These are phyloP conservation scores for Xylariomycetidae sp. DNA, from an alignment of 2,329 filamentous ascomycete species.

Conservation along the genomic window DNA sequence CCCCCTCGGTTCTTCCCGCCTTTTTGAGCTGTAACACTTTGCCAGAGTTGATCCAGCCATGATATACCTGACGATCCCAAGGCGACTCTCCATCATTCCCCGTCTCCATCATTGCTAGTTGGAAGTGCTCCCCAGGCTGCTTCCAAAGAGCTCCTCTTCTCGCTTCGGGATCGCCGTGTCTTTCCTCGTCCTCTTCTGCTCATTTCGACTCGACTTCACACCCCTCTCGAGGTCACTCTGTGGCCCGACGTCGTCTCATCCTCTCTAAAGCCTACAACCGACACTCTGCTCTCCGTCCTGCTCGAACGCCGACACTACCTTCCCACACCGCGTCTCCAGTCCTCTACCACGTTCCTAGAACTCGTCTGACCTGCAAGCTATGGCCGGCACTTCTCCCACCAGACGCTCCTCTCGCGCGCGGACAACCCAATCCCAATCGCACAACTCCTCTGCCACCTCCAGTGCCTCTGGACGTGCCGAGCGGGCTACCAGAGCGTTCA, in stretches of 20 bases:
- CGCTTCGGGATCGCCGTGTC: not conserved
- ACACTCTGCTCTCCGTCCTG: conserved; percentile 7
- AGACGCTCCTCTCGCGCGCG: conserved; percentile 90
- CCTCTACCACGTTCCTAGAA: conserved; percentile 10
- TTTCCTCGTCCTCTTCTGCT: conserved; percentile 2
- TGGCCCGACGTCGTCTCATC: too few relatives aligned
- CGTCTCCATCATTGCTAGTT: conserved; percentile 26
- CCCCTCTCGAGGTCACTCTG: conserved; percentile 1
- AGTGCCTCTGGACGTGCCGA: conserved; percentile 72
- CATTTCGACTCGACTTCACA: conserved; percentile 12
- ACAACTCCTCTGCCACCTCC: conserved; percentile 72
- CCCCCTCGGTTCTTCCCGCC: conserved; percentile 10
- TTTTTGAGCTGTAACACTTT: conserved; percentile 9
- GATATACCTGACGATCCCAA: conserved; percentile 13
- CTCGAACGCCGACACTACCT: too few relatives aligned
- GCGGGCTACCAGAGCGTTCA: conserved; percentile 63
- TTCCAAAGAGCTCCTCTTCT: conserved; percentile 24
- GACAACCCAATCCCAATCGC: conserved; percentile 66
- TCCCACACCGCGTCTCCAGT: conserved; percentile 11
- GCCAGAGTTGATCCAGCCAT: conserved; percentile 20
- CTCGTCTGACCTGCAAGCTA: conserved; percentile 20
- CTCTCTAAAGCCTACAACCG: conserved; percentile 4
- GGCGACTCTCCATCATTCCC: conserved; percentile 21
- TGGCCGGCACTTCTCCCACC: conserved; percentile 54
- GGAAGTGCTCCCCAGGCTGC: conserved; percentile 17